These are phyloP conservation scores for Penicillium sp. DNA, from an alignment of 2,329 filamentous ascomycete species.

Conservation along the genomic window DNA sequence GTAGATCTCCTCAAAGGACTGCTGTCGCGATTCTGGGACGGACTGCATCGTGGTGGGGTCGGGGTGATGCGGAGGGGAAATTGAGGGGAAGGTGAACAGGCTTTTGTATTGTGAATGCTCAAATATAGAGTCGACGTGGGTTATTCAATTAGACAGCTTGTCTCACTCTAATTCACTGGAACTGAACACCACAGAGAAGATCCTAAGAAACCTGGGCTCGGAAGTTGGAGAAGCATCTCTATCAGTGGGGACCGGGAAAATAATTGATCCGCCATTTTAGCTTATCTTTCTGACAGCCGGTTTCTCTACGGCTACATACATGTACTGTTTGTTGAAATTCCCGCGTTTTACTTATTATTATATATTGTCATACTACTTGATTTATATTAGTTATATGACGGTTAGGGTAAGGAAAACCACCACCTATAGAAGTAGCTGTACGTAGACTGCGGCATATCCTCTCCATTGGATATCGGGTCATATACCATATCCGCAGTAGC, in stretches of 20 bases:
- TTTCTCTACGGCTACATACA: neutral
- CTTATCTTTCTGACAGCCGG: conserved; percentile 8
- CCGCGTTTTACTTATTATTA: no score
- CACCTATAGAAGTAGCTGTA: no score
- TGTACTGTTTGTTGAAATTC: no score
- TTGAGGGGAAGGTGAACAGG: neutral
- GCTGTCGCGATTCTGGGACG: conserved; percentile 69
- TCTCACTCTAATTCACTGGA: neutral
- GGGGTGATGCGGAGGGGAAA: neutral
- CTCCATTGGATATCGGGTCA: no score
- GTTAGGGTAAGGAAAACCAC: no score
- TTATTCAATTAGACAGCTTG: neutral
- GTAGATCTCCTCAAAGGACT: conserved; percentile 99
- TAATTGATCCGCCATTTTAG: conserved; percentile 16
- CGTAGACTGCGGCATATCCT: no score
- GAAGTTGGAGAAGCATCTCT: conserved; percentile 12
- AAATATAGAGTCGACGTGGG: neutral
- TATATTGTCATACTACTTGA: no score
- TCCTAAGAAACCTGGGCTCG: neutral
- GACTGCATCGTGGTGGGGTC: conserved; percentile 54
- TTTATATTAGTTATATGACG: no score
- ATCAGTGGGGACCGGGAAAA: conserved; percentile 14
- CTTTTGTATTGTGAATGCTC: neutral
- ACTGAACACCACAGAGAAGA: neutral
- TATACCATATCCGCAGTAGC: no score